Conservation (phyloP, 768 basidiomycete genomes). For the Tulasnella sp. region DNA sequence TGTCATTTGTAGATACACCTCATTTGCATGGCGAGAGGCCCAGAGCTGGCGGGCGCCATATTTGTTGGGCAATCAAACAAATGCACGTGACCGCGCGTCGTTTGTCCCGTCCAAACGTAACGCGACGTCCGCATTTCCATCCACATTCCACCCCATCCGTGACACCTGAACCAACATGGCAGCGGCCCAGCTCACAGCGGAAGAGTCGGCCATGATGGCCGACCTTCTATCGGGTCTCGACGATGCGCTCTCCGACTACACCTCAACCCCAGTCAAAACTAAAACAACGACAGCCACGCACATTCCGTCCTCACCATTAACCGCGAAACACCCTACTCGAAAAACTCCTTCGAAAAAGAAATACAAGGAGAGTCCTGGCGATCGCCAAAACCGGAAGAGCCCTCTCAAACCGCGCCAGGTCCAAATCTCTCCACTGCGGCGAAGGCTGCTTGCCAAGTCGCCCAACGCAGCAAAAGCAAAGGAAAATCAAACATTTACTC, state of each 20-base stretch:
- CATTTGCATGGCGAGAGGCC: too few relatives aligned
- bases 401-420: neutral
- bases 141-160: neutral
- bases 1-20: too few relatives aligned
- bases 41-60: too few relatives aligned
- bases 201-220: conserved; percentile 60
- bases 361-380: neutral
- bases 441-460: neutral
- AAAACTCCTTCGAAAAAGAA: neutral
- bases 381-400: conserved; percentile 19
- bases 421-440: neutral
- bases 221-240: conserved; percentile 52
- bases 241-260: conserved; percentile 47
- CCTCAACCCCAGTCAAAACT: conserved; percentile 37
- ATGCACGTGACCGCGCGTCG: neutral
- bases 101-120: neutral
- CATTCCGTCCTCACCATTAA: neutral
- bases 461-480: conserved; percentile 6
- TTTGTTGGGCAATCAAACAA: neutral
- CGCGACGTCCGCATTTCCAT: neutral
- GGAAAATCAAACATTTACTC: neutral
- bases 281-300: conserved; percentile 1
- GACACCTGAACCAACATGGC: neutral
- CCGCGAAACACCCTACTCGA: neutral
- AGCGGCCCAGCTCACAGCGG: conserved; percentile 38